Evolutionary conservation across 139 green algal species (phyloP).

Genomic region (Chlamydomonas sphaeroides): DNA sequence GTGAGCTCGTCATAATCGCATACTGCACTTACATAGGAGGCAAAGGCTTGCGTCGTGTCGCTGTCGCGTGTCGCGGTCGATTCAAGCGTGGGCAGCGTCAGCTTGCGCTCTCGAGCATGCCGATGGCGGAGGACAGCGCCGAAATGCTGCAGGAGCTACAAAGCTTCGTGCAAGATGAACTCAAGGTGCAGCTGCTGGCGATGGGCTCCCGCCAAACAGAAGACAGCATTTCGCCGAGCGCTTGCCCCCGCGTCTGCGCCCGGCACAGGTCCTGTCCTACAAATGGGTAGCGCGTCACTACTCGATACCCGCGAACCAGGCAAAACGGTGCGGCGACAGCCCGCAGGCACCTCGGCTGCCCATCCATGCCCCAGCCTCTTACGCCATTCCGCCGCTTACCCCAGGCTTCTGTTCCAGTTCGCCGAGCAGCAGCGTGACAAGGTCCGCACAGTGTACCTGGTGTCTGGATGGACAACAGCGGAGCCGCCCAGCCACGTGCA

Average conservation of each 20-base stretch:
- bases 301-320: slow-evolving; percentile 37
- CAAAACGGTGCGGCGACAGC: slow-evolving; percentile 21
- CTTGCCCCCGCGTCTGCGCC: no score
- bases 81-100: no score
- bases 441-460: slow-evolving; percentile 26
- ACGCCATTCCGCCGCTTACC: not conserved
- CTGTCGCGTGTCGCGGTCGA: no score
- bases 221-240: not conserved
- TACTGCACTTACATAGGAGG: no score
- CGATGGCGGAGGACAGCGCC: not conserved
- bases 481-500: slow-evolving; percentile 21
- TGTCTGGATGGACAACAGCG: slow-evolving; percentile 29
- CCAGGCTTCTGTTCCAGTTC: slow-evolving; percentile 36
- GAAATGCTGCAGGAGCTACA: slow-evolving; percentile 27
- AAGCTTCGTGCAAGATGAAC: slow-evolving; percentile 9
- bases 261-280: slow-evolving; percentile 29
- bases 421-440: slow-evolving; percentile 35
- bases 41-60: no score
- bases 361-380: not conserved
- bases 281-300: slow-evolving; percentile 39
- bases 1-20: no score
- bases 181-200: slow-evolving; percentile 4
- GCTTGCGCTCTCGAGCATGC: no score
- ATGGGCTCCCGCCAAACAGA: no score
- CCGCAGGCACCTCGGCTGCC: not conserved